These are phyloP conservation scores for Periconia sp. DNA, from an alignment of 2,329 filamentous ascomycete species.

Conservation along the genomic window DNA sequence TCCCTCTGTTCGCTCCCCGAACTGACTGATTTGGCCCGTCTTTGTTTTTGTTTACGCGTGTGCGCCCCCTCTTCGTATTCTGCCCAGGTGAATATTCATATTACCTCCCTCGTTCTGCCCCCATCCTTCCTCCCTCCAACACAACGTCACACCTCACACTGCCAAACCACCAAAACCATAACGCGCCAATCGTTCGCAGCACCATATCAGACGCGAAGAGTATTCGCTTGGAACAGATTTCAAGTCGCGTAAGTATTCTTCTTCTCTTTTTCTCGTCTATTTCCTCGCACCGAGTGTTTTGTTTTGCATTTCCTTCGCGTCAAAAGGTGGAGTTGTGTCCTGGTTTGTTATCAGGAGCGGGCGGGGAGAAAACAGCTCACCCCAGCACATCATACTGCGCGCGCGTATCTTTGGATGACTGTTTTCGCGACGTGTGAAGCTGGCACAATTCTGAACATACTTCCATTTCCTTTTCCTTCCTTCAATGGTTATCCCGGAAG, in stretches of 20 bases:
- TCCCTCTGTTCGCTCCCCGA: neutral
- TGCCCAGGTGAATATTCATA: neutral
- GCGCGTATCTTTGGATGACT: too few species aligned
- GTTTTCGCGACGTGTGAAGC: too few species aligned
- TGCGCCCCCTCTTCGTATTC: neutral
- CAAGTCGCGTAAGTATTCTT: conserved; percentile 13
- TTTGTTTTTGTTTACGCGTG: neutral
- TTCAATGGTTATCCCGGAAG: too few species aligned
- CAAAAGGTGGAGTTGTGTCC: neutral
- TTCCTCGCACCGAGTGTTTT: neutral
- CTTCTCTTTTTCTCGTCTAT: neutral
- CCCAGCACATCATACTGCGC: too few species aligned
- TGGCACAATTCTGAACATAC: too few species aligned
- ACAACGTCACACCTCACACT: conserved; percentile 7
- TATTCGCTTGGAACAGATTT: conserved; percentile 1
- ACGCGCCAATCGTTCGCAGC: conserved; percentile 10
- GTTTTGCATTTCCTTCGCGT: neutral
- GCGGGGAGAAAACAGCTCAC: too few species aligned
- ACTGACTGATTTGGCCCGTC: neutral
- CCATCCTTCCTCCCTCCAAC: conserved; percentile 9
- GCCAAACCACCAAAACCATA: neutral
- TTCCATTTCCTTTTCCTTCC: too few species aligned
- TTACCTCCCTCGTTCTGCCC: neutral
- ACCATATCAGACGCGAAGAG: conserved; percentile 1
- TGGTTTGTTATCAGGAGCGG: neutral